Conservation (phyloP, 371 early-diverging fungal species). For the Mycotypha africana region DNA sequence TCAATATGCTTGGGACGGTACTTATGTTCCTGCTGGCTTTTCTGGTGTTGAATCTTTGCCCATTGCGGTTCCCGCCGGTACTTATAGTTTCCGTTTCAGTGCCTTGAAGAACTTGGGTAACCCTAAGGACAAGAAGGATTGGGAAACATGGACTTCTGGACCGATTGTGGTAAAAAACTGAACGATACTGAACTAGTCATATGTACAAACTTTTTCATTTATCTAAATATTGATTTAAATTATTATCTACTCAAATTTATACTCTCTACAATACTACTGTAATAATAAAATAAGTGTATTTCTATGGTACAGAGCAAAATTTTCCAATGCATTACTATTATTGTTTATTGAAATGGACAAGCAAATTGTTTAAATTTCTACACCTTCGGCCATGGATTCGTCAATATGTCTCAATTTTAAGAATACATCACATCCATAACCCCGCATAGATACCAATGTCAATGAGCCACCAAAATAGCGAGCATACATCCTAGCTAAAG, state of each 20-base stretch:
- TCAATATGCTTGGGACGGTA: conserved; percentile 22
- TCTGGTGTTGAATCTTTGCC: conserved; percentile 4
- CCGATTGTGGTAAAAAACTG: conserved; percentile 27
- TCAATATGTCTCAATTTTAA: conserved; percentile 79
- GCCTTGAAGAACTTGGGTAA: conserved; percentile 26
- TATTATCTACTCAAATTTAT: too few species aligned
- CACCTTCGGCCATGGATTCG: conserved; percentile 44
- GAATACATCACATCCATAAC: conserved; percentile 93
- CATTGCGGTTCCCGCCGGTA: conserved; percentile 15
- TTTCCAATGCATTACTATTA: too few species aligned
- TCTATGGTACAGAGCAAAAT: too few species aligned
- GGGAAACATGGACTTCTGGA: conserved; percentile 21
- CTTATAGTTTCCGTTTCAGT: conserved; percentile 17
- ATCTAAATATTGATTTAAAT: too few species aligned
- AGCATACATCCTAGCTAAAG: conserved; percentile 91
- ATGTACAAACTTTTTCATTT: too few species aligned
- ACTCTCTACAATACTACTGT: too few species aligned
- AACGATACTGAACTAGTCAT: too few species aligned
- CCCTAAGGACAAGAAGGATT: conserved; percentile 20
- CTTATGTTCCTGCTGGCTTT: conserved; percentile 15
- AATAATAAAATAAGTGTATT: too few species aligned
- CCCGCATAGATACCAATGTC: conserved; percentile 78
- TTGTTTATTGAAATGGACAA: too few species aligned
- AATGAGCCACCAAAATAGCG: conserved; percentile 92
- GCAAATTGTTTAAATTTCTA: conserved; percentile 36